Percentiles rank a stretch among this genome's conserved stretches.
These are phyloP conservation scores for Boletales sp. DNA, from an alignment of 768 basidiomycete genomes.

Conservation along the genomic window DNA sequence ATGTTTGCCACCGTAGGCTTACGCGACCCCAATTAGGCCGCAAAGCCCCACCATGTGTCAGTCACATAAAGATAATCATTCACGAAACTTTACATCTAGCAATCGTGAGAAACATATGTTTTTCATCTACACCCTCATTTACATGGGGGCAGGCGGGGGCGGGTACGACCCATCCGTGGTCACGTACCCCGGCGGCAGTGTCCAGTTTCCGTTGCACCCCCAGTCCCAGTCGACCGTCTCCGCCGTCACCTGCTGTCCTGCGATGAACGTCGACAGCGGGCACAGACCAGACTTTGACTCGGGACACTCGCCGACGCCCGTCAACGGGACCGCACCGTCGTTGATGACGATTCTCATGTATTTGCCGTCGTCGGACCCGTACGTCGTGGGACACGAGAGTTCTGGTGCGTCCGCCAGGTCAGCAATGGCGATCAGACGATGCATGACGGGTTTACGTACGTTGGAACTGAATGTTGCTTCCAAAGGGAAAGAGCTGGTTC, in stretches of 20 bases:
- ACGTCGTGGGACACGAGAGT: constrained; percentile 49
- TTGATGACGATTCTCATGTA: constrained; percentile 86
- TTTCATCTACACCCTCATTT: too few species aligned
- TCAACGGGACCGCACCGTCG: constrained; percentile 81
- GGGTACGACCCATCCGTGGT: too few species aligned
- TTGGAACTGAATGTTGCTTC: constrained; percentile 87
- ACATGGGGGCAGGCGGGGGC: too few species aligned
- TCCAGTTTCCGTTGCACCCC: constrained; percentile 78
- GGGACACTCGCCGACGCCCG: constrained; percentile 71
- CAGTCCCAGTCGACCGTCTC: constrained; percentile 66
- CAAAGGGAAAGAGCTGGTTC: constrained; percentile 81
- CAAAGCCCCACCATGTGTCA: too few species aligned
- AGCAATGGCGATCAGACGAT: neutral
- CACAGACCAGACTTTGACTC: constrained; percentile 64
- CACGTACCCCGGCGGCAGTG: constrained; percentile 39
- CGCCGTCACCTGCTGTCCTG: constrained; percentile 64
- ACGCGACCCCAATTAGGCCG: too few species aligned
- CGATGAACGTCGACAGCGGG: constrained; percentile 66
- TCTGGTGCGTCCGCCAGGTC: constrained; percentile 38
- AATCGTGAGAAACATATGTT: too few species aligned
- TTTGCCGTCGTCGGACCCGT: constrained; percentile 14
- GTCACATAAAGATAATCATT: too few species aligned
- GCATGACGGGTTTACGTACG: constrained; percentile 39
- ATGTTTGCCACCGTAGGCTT: too few species aligned
- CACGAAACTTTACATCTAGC: too few species aligned